phyloP scores from a whole-genome alignment of 2,329 filamentous ascomycete species.

The Penicillium sumatraense region DNA sequence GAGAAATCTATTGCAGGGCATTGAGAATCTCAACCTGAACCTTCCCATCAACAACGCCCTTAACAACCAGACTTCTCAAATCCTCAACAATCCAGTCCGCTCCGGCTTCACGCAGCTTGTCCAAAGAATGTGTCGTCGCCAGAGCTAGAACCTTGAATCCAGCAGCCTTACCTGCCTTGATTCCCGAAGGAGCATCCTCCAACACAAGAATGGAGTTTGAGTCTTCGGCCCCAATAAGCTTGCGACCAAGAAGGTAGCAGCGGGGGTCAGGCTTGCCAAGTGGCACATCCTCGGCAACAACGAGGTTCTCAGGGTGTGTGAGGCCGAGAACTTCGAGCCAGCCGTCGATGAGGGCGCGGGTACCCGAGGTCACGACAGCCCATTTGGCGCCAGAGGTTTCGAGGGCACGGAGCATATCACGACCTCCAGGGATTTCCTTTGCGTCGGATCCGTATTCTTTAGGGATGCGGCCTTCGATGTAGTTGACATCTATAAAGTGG shows the following conservation, averaged over 20 bases:
- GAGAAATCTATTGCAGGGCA: constrained; percentile 52
- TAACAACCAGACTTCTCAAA: constrained; percentile 71
- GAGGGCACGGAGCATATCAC: constrained; percentile 69
- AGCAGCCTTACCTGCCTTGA: constrained; percentile 80
- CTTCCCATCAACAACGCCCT: constrained; percentile 59
- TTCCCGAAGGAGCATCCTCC: constrained; percentile 87
- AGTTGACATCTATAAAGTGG: constrained; percentile 69
- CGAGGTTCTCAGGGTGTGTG: constrained; percentile 67
- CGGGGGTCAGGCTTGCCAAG: constrained; percentile 77
- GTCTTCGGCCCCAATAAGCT: constrained; percentile 58
- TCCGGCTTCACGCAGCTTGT: constrained; percentile 73
- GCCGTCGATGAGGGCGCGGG: constrained; percentile 66
- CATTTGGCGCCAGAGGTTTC: constrained; percentile 69
- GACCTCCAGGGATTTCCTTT: constrained; percentile 82
- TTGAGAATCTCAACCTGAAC: constrained; percentile 71
- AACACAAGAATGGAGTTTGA: constrained; percentile 70
- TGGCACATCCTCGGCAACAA: constrained; percentile 76
- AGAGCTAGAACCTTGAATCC: constrained; percentile 85
- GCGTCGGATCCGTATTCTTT: constrained; percentile 76
- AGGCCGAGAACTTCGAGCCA: constrained; percentile 73
- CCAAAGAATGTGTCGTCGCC: constrained; percentile 77
- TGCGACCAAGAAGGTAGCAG: constrained; percentile 72
- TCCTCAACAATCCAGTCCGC: constrained; percentile 88
- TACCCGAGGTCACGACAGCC: constrained; percentile 82
- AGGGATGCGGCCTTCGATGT: constrained; percentile 79